Conservation (phyloP, 2,329 filamentous ascomycete species). For the Phoma sp. region DNA sequence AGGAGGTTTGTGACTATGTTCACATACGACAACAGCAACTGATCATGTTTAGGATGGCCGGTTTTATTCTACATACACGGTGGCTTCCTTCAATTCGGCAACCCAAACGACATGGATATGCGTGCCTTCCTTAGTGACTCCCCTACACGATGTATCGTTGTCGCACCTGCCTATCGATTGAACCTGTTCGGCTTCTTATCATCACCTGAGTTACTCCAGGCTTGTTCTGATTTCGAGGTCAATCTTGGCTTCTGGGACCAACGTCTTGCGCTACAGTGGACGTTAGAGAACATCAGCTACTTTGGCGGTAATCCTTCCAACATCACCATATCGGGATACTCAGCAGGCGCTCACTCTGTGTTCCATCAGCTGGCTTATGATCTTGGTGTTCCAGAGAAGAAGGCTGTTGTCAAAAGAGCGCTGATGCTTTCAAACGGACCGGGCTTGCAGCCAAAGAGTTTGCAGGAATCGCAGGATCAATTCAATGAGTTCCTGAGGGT, state of each 20-base stretch:
- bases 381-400: constrained; percentile 54
- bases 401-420: constrained; percentile 58
- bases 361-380: constrained; percentile 66
- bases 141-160: constrained; percentile 54
- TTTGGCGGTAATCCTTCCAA: constrained; percentile 59
- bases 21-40: not conserved
- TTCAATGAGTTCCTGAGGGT: constrained; percentile 58
- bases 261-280: constrained; percentile 63
- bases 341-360: constrained; percentile 62
- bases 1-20: constrained; percentile 30
- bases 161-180: constrained; percentile 63
- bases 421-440: constrained; percentile 63
- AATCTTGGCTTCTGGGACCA: constrained; percentile 67
- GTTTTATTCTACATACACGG: constrained; percentile 65
- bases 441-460: constrained; percentile 59
- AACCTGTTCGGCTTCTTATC: constrained; percentile 64
- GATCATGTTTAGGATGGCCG: constrained; percentile 56
- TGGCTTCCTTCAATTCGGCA: constrained; percentile 64
- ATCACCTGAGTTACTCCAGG: constrained; percentile 54
- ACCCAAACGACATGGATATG: constrained; percentile 55
- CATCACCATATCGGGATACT: constrained; percentile 63
- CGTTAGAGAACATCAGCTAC: constrained; percentile 56
- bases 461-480: constrained; percentile 57
- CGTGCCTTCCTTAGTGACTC: constrained; percentile 58
- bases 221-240: constrained; percentile 41